Evolutionary conservation across 768 basidiomycete species (phyloP), one percentile per base, ranked within the genome.

Genomic region (Tylopilus sp.): DNA sequence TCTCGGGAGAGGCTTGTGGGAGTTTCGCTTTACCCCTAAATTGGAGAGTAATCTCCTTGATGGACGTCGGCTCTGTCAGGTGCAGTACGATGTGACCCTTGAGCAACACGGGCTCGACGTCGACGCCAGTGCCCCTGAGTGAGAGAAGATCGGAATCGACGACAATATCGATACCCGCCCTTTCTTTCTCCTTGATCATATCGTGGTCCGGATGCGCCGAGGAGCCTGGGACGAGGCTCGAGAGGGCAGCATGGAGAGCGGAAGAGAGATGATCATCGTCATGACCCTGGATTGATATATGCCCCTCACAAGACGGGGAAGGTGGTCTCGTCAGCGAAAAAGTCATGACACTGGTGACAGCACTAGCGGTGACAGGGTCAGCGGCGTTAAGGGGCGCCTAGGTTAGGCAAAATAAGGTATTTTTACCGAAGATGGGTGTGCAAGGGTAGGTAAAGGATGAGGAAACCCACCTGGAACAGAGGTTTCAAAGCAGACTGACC

Each of bases 1-100:
- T 72, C 42, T 89, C 89, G 52, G 70, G 64, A 14, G 78, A 63
- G 6, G 77, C 70, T 17, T 78, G 73, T 6, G 89, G 89, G 0
- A 93, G 72, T 53, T 80, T 82, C 5, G 85, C 88, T 71, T 92
- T 93, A 21, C 94, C 93, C 56, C 82, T 76, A 65, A 97, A 89
- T 55, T 86, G 83, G 50, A 98, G 83, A 4, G 82, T 90, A 53
- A 92, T 84, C 69, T 92, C 87, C 65, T 85, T 89, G 70, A 90
- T 82, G 49, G 91, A 83, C 0, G 89, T 94, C 19, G 88, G 76
- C 72, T 98, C 92, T 3, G 78, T 75, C 38, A 98, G 81, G 68
- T 85, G 79, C 58, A 98, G 77, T 10, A 85, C 79, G 61, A 98
- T 82, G 64, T 86, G 79, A 6, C 96, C 96, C 40, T 84, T 85